Conservation (phyloP, 2,329 filamentous ascomycete species). For the Fusarium pseudonygamai region DNA sequence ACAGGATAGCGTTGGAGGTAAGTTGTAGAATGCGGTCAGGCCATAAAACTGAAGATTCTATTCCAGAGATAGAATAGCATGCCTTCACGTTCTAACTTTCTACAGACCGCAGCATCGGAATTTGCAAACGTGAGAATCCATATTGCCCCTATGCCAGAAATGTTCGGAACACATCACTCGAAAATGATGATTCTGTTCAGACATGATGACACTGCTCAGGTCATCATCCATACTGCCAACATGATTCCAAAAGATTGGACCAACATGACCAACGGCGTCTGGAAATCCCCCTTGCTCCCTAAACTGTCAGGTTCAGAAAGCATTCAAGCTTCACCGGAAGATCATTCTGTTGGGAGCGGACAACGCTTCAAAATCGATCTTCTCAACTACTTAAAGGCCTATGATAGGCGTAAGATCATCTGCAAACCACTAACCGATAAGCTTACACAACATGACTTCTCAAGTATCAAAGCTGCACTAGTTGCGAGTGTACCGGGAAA, state of each 20-base stretch:
- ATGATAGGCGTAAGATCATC: conserved; percentile 66
- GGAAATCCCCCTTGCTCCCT: conserved; percentile 78
- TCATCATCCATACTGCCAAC: conserved; percentile 90
- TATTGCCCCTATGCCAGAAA: conserved; percentile 80
- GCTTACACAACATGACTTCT: conserved; percentile 74
- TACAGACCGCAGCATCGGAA: conserved; percentile 66
- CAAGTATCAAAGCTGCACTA: conserved; percentile 72
- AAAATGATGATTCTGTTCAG: conserved; percentile 90
- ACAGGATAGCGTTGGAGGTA: conserved; percentile 67
- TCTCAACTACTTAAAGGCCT: conserved; percentile 75
- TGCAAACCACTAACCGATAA: conserved; percentile 65
- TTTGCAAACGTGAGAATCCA: conserved; percentile 77
- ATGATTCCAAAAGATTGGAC: conserved; percentile 90
- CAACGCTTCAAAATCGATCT: conserved; percentile 79
- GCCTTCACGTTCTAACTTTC: conserved; percentile 6
- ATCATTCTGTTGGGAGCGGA: conserved; percentile 63
- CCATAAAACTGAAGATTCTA: not conserved
- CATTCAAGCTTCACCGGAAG: not conserved
- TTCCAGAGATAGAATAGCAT: not conserved
- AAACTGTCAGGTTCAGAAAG: conserved; percentile 42
- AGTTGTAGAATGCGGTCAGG: conserved; percentile 24
- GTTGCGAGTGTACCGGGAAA: conserved; percentile 82
- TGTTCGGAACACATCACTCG: conserved; percentile 85
- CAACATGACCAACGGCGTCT: conserved; percentile 87
- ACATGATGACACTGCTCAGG: conserved; percentile 78